Evolutionary conservation across 2,329 filamentous ascomycete genomes (phyloP).

Genomic region (Oidium heveae): DNA sequence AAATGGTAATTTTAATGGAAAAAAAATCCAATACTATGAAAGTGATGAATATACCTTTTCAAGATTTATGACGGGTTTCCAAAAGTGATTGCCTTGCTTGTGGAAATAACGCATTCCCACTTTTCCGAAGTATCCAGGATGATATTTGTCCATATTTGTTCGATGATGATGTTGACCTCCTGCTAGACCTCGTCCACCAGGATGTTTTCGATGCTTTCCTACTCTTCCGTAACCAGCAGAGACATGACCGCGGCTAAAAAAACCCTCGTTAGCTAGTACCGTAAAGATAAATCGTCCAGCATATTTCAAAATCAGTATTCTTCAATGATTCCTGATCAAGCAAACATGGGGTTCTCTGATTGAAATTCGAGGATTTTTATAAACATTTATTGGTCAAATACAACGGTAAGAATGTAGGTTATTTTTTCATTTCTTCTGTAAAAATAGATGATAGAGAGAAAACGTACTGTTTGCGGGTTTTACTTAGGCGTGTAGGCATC

Average conservation of each 20-base stretch:
- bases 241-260: slow-evolving; percentile 73
- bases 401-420: not conserved
- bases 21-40: not conserved
- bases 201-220: slow-evolving; percentile 94
- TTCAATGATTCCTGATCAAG: not conserved
- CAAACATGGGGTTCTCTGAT: not conserved
- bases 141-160: slow-evolving; percentile 80
- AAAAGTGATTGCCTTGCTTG: slow-evolving; percentile 85
- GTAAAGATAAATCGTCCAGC: not conserved
- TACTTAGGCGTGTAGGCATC: slow-evolving; percentile 51
- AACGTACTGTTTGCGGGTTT: slow-evolving; percentile 57
- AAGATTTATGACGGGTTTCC: slow-evolving; percentile 97
- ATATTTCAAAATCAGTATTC: not conserved
- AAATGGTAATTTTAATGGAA: not conserved
- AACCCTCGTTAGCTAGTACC: slow-evolving; percentile 9
- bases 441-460: slow-evolving; percentile 1
- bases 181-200: slow-evolving; percentile 64
- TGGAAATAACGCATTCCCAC: slow-evolving; percentile 93
- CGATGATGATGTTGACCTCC: slow-evolving; percentile 99
- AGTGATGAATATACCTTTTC: slow-evolving; percentile 51
- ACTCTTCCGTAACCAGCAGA: slow-evolving; percentile 95
- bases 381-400: not conserved
- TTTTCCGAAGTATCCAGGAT: slow-evolving; percentile 98
- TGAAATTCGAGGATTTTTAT: not conserved
- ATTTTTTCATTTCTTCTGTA: not conserved